Evolutionary conservation across 306 rosid species (phyloP), one percentile per base, ranked within the genome.

Genomic region (Vachellia collinsii): DNA sequence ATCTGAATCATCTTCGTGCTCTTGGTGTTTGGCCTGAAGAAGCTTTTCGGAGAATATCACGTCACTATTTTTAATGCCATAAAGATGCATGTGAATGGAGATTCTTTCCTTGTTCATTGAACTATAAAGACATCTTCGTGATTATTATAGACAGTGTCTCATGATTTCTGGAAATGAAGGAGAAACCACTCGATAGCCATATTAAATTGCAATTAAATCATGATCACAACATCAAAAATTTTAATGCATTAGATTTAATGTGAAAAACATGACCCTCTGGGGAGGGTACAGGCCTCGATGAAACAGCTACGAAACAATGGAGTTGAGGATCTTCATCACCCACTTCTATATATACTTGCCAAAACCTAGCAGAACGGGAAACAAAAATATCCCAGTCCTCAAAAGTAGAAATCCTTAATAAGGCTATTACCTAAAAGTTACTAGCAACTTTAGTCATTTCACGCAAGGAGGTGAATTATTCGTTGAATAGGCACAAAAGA

Each of bases 321-420:
- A 37, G 71, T 48, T 8, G 65, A 72, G 75, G 73, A 82, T 82
- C 75, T 73, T 29, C 79, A 68, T 81, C 83, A 82, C 82, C 85
- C 75, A 68, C 81, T 88, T 80, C 59, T 78, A 64, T 85, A 87
- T 73, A 86, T 86, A 88, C 43, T 77, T 39, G 79, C 85, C 83
- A 87, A 82, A 81, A 74, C 91, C 88, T 77, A 62, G 56, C 80
- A 61, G 80, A 79, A 51, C 51, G 85, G 83, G 59, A 80, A 83
- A 63, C 87, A 59, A 74, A 77, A 83, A 82, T 51, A 80, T 79
- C 78, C 83, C 72, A 82, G 76, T 78, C 82, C 84, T 51, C 34
- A 5, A 76, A 61, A 13, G 53, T 56, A 77, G 78, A 83, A 86
- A 54, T 81, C 70, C 66, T 56, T 68, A 50, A 50, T 48, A 43